Evolutionary conservation across 164 flowering plant species (phyloP).

Genomic region (Hamamelis virginiana): DNA sequence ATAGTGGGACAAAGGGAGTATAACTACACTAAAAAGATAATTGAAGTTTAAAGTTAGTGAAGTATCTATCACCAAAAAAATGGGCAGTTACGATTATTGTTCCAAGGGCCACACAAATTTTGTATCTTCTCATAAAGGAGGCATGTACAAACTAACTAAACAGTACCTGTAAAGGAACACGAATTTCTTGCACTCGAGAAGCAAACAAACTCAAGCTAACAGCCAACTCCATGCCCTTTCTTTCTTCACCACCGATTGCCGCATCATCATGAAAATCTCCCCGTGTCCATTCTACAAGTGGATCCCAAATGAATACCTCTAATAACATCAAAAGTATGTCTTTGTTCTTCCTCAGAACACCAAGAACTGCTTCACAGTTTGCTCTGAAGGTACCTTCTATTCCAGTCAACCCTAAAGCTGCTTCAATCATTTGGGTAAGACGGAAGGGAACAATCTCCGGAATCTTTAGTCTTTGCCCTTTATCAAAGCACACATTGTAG

Average conservation of each 20-base stretch:
- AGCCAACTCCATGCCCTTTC: conserved; percentile 99
- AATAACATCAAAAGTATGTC: conserved; percentile 85
- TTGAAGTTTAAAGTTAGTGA: not conserved
- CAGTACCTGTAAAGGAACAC: conserved; percentile 91
- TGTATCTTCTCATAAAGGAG: not conserved
- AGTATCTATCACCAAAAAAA: not conserved
- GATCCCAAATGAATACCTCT: conserved; percentile 98
- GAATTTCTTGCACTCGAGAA: conserved; percentile 96
- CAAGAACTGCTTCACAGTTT: conserved; percentile 88
- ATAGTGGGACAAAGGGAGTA: too few species aligned
- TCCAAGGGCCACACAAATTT: too few species aligned
- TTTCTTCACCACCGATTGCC: conserved; percentile 94
- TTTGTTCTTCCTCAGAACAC: conserved; percentile 81
- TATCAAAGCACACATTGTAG: conserved; percentile 96
- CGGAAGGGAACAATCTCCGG: conserved; percentile 99
- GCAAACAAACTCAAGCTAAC: conserved; percentile 98
- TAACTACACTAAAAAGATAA: not conserved
- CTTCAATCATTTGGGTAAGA: conserved; percentile 91
- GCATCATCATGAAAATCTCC: conserved; percentile 98
- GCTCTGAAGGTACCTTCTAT: conserved; percentile 85
- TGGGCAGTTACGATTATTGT: too few species aligned
- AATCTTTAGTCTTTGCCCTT: conserved; percentile 85
- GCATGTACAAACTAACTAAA: not conserved
- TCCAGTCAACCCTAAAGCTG: conserved; percentile 93
- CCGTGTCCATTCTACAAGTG: conserved; percentile 97